Percentiles rank a stretch among this genome's conserved stretches.
phyloP scores from a whole-genome alignment of 164 flowering plant genomes.

The Protea cynaroides region DNA sequence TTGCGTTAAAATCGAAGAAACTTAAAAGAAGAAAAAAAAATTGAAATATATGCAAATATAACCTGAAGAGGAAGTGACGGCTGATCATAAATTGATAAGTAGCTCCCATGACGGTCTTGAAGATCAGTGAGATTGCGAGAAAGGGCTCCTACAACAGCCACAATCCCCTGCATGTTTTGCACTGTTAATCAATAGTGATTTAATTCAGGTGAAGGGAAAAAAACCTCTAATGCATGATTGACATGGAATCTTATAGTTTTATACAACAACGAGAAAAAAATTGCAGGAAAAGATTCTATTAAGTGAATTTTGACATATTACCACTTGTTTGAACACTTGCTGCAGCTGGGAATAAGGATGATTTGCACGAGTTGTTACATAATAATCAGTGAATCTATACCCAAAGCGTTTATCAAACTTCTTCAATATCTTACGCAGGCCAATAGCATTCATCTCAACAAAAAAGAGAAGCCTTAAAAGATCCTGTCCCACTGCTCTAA shows the following conservation, averaged over 20 bases:
- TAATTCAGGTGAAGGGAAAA: background rate
- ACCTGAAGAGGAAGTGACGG: slow-evolving; percentile 35
- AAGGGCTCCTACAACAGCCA: slow-evolving; percentile 54
- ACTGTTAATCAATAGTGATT: background rate
- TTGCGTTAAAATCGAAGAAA: background rate
- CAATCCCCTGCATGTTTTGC: slow-evolving; percentile 35
- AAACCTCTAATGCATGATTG: background rate
- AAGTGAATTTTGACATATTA: slow-evolving; percentile 11
- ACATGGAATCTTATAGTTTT: background rate
- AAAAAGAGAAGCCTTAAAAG: slow-evolving; percentile 64
- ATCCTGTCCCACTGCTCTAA: slow-evolving; percentile 61
- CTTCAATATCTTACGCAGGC: slow-evolving; percentile 71
- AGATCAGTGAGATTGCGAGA: slow-evolving; percentile 51
- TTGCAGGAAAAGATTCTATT: background rate
- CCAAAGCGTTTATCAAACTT: slow-evolving; percentile 82
- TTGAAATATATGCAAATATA: background rate
- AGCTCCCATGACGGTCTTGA: slow-evolving; percentile 35
- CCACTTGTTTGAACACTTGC: slow-evolving; percentile 76
- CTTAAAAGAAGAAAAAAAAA: background rate
- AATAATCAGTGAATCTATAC: slow-evolving; percentile 66
- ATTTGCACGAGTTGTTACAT: slow-evolving; percentile 75
- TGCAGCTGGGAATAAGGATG: slow-evolving; percentile 77
- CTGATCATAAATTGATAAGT: slow-evolving; percentile 47
- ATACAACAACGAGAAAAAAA: background rate
- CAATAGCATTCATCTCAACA: slow-evolving; percentile 75